Evolutionary conservation across 805 yeast genomes (phyloP).

Genomic region (Metschnikowia aberdeeniae): DNA sequence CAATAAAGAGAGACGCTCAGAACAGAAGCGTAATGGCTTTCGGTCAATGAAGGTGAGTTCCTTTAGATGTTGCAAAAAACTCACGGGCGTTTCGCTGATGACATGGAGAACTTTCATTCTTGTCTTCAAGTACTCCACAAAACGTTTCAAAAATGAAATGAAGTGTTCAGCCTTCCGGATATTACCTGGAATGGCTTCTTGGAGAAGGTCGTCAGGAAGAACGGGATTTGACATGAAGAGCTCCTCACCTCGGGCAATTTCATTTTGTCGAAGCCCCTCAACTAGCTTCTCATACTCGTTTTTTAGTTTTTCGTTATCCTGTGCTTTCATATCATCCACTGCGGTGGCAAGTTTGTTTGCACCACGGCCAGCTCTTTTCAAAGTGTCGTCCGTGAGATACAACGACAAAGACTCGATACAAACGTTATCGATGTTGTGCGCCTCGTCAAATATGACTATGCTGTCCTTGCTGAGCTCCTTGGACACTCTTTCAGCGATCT

Average conservation of each 20-base stretch:
- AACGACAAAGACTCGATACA: slow-evolving; percentile 93
- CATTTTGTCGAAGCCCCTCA: slow-evolving; percentile 82
- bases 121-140: slow-evolving; percentile 90
- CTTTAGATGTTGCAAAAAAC: slow-evolving; percentile 88
- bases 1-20: slow-evolving; percentile 82
- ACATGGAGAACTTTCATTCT: slow-evolving; percentile 98
- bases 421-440: slow-evolving; percentile 97
- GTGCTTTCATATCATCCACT: slow-evolving; percentile 78
- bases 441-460: slow-evolving; percentile 95
- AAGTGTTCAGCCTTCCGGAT: slow-evolving; percentile 97
- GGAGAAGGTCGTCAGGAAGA: slow-evolving; percentile 75
- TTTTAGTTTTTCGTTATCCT: slow-evolving; percentile 79
- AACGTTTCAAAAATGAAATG: slow-evolving; percentile 84
- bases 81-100: slow-evolving; percentile 94
- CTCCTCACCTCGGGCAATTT: slow-evolving; percentile 57
- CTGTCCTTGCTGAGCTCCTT: slow-evolving; percentile 87
- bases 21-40: slow-evolving; percentile 87
- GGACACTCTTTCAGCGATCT: slow-evolving; percentile 93
- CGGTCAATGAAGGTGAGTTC: slow-evolving; percentile 89
- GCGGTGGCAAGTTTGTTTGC: slow-evolving; percentile 73
- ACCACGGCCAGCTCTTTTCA: slow-evolving; percentile 84
- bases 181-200: slow-evolving; percentile 96
- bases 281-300: slow-evolving; percentile 90
- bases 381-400: slow-evolving; percentile 85
- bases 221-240: slow-evolving; percentile 83